Percentiles rank a stretch among this genome's conserved stretches.
Conservation (phyloP, 208 protist species). For the Crithidia mellificae region DNA sequence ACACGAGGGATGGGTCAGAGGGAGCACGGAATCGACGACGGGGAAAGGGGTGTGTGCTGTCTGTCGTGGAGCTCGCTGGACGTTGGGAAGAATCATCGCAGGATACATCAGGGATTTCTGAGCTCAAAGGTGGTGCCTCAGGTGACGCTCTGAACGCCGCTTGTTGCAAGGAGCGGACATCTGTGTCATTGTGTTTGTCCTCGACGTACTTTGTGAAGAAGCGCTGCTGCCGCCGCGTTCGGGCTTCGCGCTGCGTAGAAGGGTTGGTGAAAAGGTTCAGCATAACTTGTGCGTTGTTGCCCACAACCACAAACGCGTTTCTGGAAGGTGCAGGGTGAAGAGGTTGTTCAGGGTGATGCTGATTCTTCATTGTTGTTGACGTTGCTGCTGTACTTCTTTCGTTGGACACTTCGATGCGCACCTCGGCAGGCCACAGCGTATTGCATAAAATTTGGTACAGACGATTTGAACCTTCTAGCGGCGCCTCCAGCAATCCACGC, state of each 20-base stretch:
- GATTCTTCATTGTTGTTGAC: background rate
- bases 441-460: constrained; percentile 62
- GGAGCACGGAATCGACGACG: background rate
- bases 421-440: constrained; percentile 49
- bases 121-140: too few species aligned
- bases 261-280: background rate
- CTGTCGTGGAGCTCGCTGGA: background rate
- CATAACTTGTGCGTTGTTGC: constrained; percentile 14
- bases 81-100: too few species aligned
- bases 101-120: too few species aligned
- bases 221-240: constrained; percentile 14
- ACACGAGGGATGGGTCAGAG: background rate
- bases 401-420: constrained; percentile 4
- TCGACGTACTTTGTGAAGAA: constrained; percentile 28
- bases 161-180: too few species aligned
- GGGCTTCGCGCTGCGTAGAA: background rate
- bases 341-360: too few species aligned
- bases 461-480: constrained; percentile 43
- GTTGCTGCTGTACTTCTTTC: background rate
- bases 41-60: background rate
- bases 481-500: constrained; percentile 42
- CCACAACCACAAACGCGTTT: constrained; percentile 29
- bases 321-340: background rate
- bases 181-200: too few species aligned
- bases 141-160: too few species aligned